Conservation (phyloP, 2,329 filamentous ascomycete genomes). For the Trichoderma aggressivum region DNA sequence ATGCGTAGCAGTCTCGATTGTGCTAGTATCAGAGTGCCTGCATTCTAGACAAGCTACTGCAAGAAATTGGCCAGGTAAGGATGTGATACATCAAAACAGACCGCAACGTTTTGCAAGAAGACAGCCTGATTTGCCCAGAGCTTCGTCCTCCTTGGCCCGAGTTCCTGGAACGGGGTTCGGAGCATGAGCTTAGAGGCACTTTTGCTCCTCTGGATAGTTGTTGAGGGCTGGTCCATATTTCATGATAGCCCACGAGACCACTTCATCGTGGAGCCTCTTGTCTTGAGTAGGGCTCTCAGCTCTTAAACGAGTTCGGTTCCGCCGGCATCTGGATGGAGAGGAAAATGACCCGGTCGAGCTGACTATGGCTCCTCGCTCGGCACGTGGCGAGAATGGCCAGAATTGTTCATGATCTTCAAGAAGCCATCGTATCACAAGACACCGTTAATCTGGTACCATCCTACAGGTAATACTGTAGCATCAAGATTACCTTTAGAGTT, state of each 20-base stretch:
- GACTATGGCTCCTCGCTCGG: background rate
- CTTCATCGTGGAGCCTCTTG: background rate
- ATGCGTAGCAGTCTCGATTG: constrained; percentile 4
- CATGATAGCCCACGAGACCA: background rate
- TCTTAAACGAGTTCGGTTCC: background rate
- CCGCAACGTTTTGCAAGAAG: background rate
- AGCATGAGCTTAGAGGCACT: background rate
- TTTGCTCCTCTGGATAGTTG: background rate
- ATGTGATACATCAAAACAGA: background rate
- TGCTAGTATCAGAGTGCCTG: constrained; percentile 5
- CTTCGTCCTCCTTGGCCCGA: background rate
- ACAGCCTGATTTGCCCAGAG: background rate
- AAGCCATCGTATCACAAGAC: background rate
- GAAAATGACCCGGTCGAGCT: background rate
- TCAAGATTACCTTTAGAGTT: background rate
- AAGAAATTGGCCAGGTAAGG: constrained; percentile 4
- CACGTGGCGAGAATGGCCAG: background rate
- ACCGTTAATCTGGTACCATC: background rate
- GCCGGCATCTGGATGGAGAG: background rate
- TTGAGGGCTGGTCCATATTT: background rate
- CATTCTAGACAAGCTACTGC: constrained; percentile 14
- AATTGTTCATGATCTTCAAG: constrained; percentile 1
- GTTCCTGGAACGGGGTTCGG: background rate
- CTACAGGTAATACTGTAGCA: background rate
- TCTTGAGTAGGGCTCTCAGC: background rate